phyloP scores from a whole-genome alignment of 306 rosid genomes.

The Prunus dulcis region DNA sequence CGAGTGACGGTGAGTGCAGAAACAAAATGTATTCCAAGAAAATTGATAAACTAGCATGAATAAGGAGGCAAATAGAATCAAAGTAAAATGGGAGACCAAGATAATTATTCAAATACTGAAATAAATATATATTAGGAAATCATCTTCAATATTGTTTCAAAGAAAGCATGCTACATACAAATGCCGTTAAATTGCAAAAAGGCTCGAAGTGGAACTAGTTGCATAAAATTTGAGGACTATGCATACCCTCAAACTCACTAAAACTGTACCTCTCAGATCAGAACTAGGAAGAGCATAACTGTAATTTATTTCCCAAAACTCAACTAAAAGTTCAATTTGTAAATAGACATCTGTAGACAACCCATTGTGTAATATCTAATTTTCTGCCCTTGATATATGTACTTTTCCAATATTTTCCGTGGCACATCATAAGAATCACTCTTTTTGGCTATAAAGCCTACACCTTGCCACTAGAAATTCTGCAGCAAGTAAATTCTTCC shows the following conservation, averaged over 20 bases:
- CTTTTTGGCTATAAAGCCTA: not conserved
- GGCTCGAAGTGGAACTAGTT: not conserved
- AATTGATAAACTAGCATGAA: slow-evolving; percentile 17
- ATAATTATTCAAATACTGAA: not conserved
- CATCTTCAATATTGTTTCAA: slow-evolving; percentile 6
- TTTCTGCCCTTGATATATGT: not conserved
- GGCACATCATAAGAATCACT: not conserved
- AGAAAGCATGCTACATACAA: not conserved
- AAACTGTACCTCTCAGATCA: not conserved
- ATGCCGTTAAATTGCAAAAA: not conserved
- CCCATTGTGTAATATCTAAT: not conserved
- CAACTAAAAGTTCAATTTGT: not conserved
- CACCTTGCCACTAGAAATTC: not conserved
- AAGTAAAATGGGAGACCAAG: not conserved
- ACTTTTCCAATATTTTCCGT: not conserved
- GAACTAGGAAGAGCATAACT: not conserved
- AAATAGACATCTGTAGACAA: not conserved
- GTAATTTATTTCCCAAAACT: not conserved
- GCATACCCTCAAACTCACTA: not conserved
- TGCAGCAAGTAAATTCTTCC: not conserved
- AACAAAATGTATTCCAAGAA: slow-evolving; percentile 2
- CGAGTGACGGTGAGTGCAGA: slow-evolving; percentile 30
- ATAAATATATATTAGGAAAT: slow-evolving; percentile 14
- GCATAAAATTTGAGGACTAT: not conserved
- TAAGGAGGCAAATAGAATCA: not conserved